phyloP scores from a whole-genome alignment of 1,284 basidiomycete species.

The Heterobasidion parviporum region DNA sequence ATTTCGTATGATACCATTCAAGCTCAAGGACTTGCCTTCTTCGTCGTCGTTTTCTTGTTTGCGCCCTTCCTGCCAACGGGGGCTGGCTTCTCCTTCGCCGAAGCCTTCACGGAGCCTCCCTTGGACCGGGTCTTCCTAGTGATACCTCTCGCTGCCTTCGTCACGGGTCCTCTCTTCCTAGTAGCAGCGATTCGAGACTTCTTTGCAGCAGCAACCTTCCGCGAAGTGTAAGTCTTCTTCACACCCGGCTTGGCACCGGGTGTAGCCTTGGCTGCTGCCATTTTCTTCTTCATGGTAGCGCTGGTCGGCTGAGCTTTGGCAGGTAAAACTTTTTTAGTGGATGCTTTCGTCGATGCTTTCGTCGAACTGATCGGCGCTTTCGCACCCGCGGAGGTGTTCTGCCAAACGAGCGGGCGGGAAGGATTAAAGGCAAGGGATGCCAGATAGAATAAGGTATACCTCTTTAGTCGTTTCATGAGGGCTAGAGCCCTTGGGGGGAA shows the following conservation, averaged over 20 bases:
- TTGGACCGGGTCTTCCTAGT: not conserved
- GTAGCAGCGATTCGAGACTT: not conserved
- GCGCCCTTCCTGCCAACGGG: conserved; percentile 4
- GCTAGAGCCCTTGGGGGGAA: conserved; percentile 38
- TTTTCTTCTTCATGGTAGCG: conserved; percentile 35
- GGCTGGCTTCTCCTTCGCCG: not conserved
- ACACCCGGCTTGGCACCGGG: not conserved
- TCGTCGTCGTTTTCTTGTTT: conserved; percentile 16
- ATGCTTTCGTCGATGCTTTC: too few relatives aligned
- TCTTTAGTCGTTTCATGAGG: conserved; percentile 51
- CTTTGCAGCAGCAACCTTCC: not conserved
- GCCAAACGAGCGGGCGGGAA: not conserved
- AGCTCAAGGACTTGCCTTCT: conserved; percentile 2
- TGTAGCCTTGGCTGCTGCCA: conserved; percentile 34
- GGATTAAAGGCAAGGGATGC: conserved; percentile 10
- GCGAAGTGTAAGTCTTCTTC: not conserved
- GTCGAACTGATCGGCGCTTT: conserved; percentile 1
- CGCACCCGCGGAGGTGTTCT: conserved; percentile 50
- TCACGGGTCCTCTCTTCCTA: not conserved
- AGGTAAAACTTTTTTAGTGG: conserved; percentile 7
- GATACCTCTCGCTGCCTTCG: not conserved
- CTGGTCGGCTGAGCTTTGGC: conserved; percentile 11
- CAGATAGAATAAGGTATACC: conserved; percentile 29
- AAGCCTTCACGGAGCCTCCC: not conserved
- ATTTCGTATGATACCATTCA: too few relatives aligned